These are phyloP conservation scores for Apiotrichum montevideense DNA, from an alignment of 1,284 basidiomycete genomes.

Conservation along the genomic window DNA sequence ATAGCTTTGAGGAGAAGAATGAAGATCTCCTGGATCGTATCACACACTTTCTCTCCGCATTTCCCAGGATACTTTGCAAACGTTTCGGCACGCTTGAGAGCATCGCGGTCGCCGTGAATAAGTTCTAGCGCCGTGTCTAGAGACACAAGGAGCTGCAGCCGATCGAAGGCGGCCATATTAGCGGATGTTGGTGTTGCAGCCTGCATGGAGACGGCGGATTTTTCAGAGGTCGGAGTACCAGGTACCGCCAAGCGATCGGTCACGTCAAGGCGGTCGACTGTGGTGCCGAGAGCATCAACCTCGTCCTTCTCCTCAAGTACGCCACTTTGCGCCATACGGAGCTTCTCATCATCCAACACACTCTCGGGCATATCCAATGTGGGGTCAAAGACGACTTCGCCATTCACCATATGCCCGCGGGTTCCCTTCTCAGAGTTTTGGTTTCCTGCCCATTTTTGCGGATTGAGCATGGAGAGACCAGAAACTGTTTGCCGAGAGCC, in stretches of 20 bases:
- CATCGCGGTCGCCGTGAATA: slow-evolving; percentile 85
- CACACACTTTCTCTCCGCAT: slow-evolving; percentile 71
- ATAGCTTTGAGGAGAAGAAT: slow-evolving; percentile 74
- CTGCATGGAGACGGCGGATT: not conserved
- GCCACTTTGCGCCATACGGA: not conserved
- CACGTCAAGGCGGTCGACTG: slow-evolving; percentile 1
- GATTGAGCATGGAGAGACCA: slow-evolving; percentile 79
- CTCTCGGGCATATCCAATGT: slow-evolving; percentile 41
- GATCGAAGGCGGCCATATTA: slow-evolving; percentile 49
- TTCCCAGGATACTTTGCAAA: slow-evolving; percentile 79
- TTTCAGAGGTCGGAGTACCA: not conserved
- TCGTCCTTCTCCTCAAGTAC: slow-evolving; percentile 4
- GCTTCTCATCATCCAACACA: not conserved
- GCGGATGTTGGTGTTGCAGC: slow-evolving; percentile 18
- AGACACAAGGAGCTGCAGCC: slow-evolving; percentile 80
- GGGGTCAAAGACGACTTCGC: slow-evolving; percentile 56
- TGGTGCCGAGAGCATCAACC: slow-evolving; percentile 2
- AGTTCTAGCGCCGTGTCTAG: slow-evolving; percentile 85
- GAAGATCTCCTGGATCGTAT: slow-evolving; percentile 88
- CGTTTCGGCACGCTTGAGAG: slow-evolving; percentile 83
- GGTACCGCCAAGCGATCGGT: not conserved
- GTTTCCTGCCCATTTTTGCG: slow-evolving; percentile 62
- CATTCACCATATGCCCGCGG: slow-evolving; percentile 23
- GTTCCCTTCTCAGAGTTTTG: slow-evolving; percentile 9
- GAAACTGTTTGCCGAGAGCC: slow-evolving; percentile 70